Evolutionary conservation across 2,329 filamentous ascomycete species (phyloP).

Genomic region (Tolypocladium pustulatum): DNA sequence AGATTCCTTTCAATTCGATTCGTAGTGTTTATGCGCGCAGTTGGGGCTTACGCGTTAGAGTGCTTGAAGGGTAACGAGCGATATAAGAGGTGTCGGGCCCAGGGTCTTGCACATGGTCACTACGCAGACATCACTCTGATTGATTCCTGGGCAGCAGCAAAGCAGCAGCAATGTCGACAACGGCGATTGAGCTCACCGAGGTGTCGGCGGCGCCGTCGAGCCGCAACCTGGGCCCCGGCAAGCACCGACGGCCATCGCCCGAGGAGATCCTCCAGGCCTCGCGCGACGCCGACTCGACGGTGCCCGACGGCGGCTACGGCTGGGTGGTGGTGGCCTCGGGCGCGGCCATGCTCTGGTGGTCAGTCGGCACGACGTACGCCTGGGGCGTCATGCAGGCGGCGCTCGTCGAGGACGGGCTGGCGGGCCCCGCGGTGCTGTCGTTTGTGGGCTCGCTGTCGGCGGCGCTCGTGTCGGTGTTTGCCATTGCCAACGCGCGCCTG

Average conservation of each 20-base stretch:
- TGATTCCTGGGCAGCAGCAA: neutral
- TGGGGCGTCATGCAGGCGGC: constrained; percentile 53
- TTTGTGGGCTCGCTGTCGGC: constrained; percentile 47
- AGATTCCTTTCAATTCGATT: no score
- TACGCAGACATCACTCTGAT: neutral
- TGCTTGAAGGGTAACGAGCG: neutral
- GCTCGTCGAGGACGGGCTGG: constrained; percentile 36
- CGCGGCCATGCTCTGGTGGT: constrained; percentile 43
- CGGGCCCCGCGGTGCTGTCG: constrained; percentile 39
- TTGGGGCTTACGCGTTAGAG: no score
- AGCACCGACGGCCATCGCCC: neutral
- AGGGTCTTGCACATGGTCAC: no score
- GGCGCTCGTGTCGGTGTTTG: constrained; percentile 39
- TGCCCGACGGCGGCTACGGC: constrained; percentile 45
- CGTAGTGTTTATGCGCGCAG: no score
- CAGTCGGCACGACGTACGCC: constrained; percentile 43
- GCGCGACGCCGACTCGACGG: constrained; percentile 30
- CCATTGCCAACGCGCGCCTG: constrained; percentile 39
- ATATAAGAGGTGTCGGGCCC: no score
- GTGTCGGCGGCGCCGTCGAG: neutral
- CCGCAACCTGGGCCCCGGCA: neutral
- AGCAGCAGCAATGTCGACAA: neutral
- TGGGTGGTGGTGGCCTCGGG: constrained; percentile 43
- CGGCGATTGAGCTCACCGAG: neutral
- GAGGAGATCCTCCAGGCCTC: constrained; percentile 28